Conservation (phyloP, 2,329 filamentous ascomycete genomes). For the Curvularia sp. region DNA sequence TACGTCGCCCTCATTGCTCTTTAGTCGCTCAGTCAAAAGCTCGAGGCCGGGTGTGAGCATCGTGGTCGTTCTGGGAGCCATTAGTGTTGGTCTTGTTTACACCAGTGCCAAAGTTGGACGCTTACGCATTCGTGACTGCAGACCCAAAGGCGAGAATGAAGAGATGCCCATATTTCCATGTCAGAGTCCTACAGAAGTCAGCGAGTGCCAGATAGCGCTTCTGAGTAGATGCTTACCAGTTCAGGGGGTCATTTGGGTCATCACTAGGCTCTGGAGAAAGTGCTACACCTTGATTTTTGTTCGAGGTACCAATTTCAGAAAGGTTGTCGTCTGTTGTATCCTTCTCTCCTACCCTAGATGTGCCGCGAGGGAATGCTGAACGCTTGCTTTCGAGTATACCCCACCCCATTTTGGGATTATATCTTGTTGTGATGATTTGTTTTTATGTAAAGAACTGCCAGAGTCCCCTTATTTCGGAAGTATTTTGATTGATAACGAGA, state of each 20-base stretch:
- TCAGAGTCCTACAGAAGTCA: constrained; percentile 8
- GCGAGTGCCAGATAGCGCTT: background rate
- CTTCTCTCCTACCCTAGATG: constrained; percentile 12
- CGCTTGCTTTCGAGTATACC: constrained; percentile 21
- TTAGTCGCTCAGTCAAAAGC: constrained; percentile 14
- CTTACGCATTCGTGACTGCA: constrained; percentile 24
- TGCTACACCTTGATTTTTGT: constrained; percentile 9
- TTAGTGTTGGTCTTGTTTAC: background rate
- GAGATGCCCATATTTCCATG: constrained; percentile 19
- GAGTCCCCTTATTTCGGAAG: background rate
- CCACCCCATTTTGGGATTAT: constrained; percentile 17
- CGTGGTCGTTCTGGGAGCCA: constrained; percentile 11
- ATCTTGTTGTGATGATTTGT: background rate
- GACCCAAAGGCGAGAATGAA: constrained; percentile 23
- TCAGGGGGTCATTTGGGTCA: constrained; percentile 23
- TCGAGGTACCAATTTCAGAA: constrained; percentile 13
- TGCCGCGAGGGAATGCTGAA: constrained; percentile 17
- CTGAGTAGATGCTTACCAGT: constrained; percentile 3
- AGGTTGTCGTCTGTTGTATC: constrained; percentile 12
- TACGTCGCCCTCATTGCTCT: constrained; percentile 21
- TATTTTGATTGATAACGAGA: background rate
- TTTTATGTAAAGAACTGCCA: constrained; percentile 1
- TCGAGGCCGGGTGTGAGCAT: constrained; percentile 24
- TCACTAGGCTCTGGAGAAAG: constrained; percentile 13
- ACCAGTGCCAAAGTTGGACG: background rate